Percentiles rank a stretch among this genome's conserved stretches.
These are phyloP conservation scores for Kwoniella mangroviensis DNA, from an alignment of 768 basidiomycete genomes.

Conservation along the genomic window DNA sequence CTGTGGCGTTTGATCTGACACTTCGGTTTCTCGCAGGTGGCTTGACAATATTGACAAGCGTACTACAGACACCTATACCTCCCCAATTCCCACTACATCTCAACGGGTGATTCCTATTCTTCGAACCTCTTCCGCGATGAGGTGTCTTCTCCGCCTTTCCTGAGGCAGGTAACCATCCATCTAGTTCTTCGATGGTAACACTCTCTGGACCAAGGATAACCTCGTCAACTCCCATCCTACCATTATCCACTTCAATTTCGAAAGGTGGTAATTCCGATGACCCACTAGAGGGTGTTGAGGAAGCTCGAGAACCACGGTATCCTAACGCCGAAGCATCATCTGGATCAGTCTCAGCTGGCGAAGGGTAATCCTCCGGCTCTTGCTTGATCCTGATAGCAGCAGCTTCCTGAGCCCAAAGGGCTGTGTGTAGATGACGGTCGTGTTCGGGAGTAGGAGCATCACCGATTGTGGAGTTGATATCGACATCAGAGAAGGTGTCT, in stretches of 20 bases:
- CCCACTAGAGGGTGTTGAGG: slow-evolving; percentile 43
- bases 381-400: slow-evolving; percentile 35
- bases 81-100: slow-evolving; percentile 38
- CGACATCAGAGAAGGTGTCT: slow-evolving; percentile 42
- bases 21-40: slow-evolving; percentile 14
- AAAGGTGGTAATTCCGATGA: slow-evolving; percentile 41
- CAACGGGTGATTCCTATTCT: slow-evolving; percentile 18
- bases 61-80: slow-evolving; percentile 43
- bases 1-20: slow-evolving; percentile 17
- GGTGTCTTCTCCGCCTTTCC: slow-evolving; percentile 32
- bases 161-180: slow-evolving; percentile 32
- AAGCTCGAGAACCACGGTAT: slow-evolving; percentile 36
- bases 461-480: slow-evolving; percentile 36
- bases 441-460: slow-evolving; percentile 47
- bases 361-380: slow-evolving; percentile 48
- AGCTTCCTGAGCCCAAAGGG: slow-evolving; percentile 45
- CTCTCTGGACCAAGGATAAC: slow-evolving; percentile 50
- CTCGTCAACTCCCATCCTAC: slow-evolving; percentile 33
- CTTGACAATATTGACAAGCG: slow-evolving; percentile 8
- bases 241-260: slow-evolving; percentile 30
- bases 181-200: slow-evolving; percentile 43
- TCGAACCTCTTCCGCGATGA: slow-evolving; percentile 27
- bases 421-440: slow-evolving; percentile 40
- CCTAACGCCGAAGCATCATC: slow-evolving; percentile 26
- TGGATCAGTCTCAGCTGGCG: slow-evolving; percentile 34